phyloP scores from a whole-genome alignment of 257 asterid genomes.

The Nicotiana knightiana region DNA sequence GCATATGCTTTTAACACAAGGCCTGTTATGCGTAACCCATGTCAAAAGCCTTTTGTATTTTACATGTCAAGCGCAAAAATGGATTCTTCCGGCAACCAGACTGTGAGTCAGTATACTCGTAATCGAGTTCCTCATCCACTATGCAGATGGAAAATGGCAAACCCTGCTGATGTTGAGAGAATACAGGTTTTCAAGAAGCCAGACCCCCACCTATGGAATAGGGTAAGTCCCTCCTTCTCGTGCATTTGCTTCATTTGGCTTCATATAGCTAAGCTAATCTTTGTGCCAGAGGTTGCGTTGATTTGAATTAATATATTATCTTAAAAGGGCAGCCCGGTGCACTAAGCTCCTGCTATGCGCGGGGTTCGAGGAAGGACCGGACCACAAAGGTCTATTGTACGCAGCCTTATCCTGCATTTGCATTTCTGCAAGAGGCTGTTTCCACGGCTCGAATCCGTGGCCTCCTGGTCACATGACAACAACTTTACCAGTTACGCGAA shows the following conservation, averaged over 20 bases:
- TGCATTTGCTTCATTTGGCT: neutral
- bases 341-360: no score
- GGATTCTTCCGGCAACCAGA: conserved; percentile 29
- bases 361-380: no score
- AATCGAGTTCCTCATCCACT: conserved; percentile 39
- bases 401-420: no score
- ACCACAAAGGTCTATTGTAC: no score
- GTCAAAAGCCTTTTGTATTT: conserved; percentile 71
- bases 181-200: conserved; percentile 57
- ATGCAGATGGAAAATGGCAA: conserved; percentile 64
- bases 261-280: neutral
- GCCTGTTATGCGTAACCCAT: conserved; percentile 71
- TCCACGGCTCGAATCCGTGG: no score
- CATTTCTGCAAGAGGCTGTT: no score
- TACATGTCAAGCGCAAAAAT: conserved; percentile 43
- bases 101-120: conserved; percentile 38
- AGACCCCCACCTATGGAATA: conserved; percentile 67
- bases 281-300: neutral
- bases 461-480: no score
- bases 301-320: neutral
- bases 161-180: conserved; percentile 41
- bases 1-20: conserved; percentile 83
- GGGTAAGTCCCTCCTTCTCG: conserved; percentile 32
- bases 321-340: no score
- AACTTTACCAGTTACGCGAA: no score